Conservation (phyloP, 1,284 basidiomycete species). For the Heterobasidion occidentale region DNA sequence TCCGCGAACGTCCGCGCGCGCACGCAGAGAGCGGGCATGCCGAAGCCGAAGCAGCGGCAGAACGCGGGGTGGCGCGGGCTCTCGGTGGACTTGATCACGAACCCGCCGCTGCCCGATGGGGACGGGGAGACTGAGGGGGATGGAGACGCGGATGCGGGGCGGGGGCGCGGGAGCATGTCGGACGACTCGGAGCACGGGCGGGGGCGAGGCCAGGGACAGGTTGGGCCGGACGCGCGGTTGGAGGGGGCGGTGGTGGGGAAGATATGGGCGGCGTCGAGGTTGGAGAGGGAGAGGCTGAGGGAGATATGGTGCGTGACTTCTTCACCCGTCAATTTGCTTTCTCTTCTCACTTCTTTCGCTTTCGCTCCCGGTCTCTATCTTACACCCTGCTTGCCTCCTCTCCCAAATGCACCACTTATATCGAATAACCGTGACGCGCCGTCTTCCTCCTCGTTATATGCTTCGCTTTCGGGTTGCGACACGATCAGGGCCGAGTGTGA, state of each 20-base stretch:
- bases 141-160: slow-evolving; percentile 21
- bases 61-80: slow-evolving; percentile 71
- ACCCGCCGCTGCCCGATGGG: slow-evolving; percentile 10
- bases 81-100: slow-evolving; percentile 61
- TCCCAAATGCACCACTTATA: too few species aligned
- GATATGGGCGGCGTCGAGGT: not conserved
- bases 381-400: not conserved
- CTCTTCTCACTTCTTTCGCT: not conserved
- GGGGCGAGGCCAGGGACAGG: not conserved
- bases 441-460: too few species aligned
- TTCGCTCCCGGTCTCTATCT: not conserved
- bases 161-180: not conserved
- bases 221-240: slow-evolving; percentile 35
- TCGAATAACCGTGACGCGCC: too few species aligned
- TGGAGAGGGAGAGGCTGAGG: not conserved
- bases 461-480: too few species aligned
- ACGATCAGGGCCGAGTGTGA: slow-evolving; percentile 60
- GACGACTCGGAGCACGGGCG: not conserved
- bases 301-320: not conserved
- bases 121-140: slow-evolving; percentile 19
- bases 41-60: slow-evolving; percentile 37
- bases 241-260: not conserved
- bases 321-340: not conserved
- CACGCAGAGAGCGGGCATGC: not conserved
- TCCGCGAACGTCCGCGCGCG: slow-evolving; percentile 11